Conservation (phyloP, 495 filamentous ascomycete species). For the Annulohypoxylon bovei region DNA sequence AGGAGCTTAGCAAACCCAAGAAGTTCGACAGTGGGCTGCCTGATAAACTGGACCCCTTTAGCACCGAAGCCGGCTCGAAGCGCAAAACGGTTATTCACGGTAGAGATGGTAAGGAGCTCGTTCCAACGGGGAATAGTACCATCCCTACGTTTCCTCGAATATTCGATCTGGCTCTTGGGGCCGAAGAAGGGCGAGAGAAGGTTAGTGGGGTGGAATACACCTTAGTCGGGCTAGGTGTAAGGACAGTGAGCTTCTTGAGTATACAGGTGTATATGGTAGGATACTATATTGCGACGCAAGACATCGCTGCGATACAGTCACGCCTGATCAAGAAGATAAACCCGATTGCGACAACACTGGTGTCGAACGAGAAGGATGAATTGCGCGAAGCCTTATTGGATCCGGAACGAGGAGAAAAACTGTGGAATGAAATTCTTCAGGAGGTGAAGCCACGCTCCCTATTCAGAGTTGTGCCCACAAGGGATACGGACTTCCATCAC, state of each 20-base stretch:
- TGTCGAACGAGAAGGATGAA: constrained; percentile 78
- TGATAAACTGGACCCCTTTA: constrained; percentile 55
- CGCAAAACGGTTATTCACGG: constrained; percentile 66
- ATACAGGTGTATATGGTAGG: constrained; percentile 96
- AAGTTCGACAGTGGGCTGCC: constrained; percentile 58
- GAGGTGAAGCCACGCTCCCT: constrained; percentile 69
- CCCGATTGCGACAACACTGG: constrained; percentile 79
- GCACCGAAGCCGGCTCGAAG: constrained; percentile 52
- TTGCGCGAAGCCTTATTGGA: constrained; percentile 76
- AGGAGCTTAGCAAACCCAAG: constrained; percentile 47
- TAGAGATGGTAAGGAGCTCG: constrained; percentile 69
- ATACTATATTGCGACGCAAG: constrained; percentile 82
- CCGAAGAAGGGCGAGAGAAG: constrained; percentile 44
- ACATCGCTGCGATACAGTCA: constrained; percentile 68
- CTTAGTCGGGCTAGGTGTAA: constrained; percentile 84
- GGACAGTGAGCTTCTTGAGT: constrained; percentile 88
- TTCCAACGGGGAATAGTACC: constrained; percentile 82
- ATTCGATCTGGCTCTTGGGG: constrained; percentile 66
- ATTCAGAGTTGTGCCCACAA: constrained; percentile 81
- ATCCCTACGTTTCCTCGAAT: constrained; percentile 83
- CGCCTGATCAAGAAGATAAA: constrained; percentile 61
- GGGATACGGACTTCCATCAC: constrained; percentile 92
- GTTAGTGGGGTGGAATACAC: constrained; percentile 74
- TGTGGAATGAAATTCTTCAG: constrained; percentile 78
- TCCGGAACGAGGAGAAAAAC: constrained; percentile 68